Evolutionary conservation across 495 filamentous ascomycete species (phyloP).

Genomic region (Stereocaulon alpinum): DNA sequence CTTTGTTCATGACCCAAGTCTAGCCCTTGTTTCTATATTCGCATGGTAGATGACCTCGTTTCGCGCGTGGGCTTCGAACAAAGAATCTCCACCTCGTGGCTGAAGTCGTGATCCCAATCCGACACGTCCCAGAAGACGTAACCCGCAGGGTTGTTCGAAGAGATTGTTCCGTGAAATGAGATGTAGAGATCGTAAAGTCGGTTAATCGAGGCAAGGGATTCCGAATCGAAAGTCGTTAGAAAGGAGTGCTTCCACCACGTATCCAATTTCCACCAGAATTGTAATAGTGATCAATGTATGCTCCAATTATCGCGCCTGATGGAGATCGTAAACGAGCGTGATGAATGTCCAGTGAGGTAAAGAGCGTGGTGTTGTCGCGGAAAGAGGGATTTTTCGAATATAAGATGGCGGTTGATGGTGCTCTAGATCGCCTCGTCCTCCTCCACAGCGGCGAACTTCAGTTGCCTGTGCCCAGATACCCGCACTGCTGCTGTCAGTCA

Average conservation of each 20-base stretch:
- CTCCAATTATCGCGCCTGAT: neutral
- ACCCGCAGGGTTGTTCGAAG: neutral
- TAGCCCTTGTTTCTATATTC: constrained; percentile 11
- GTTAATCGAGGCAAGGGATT: constrained; percentile 2
- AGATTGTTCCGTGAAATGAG: neutral
- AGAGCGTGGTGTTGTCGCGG: constrained; percentile 21
- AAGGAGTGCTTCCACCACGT: constrained; percentile 4
- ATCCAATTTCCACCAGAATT: neutral
- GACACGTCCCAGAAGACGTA: constrained; percentile 2
- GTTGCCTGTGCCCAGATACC: constrained; percentile 3
- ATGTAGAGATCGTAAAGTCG: neutral
- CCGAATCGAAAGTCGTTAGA: neutral
- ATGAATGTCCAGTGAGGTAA: constrained; percentile 13
- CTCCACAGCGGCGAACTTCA: neutral
- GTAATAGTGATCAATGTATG: neutral
- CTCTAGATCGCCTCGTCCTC: neutral
- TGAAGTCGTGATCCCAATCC: constrained; percentile 1
- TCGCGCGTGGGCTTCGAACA: constrained; percentile 11
- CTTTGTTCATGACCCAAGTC: constrained; percentile 9
- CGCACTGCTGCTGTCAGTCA: constrained; percentile 16
- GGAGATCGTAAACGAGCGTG: constrained; percentile 14
- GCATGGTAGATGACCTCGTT: constrained; percentile 1
- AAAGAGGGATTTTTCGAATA: neutral
- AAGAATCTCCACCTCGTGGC: constrained; percentile 11
- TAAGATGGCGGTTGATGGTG: constrained; percentile 1